Conservation (phyloP, 129 eudicot genomes). For the Arctium lappa region DNA sequence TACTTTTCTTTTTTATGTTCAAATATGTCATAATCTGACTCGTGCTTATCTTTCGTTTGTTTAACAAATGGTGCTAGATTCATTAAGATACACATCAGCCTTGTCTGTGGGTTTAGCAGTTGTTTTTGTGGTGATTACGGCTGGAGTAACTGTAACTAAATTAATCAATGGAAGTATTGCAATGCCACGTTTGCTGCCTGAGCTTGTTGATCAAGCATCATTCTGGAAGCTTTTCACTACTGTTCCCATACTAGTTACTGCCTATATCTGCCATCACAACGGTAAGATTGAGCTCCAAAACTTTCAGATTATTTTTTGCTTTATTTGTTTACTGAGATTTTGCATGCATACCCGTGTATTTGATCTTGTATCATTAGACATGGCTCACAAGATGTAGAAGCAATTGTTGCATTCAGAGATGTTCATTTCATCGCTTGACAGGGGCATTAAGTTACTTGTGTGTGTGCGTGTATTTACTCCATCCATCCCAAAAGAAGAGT, state of each 20-base stretch:
- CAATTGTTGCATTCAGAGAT: no score
- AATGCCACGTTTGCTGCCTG: slow-evolving; percentile 72
- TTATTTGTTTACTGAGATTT: neutral
- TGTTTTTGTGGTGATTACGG: slow-evolving; percentile 81
- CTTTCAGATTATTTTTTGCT: neutral
- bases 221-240: slow-evolving; percentile 87
- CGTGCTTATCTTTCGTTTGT: neutral
- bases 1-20: neutral
- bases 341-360: neutral
- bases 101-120: slow-evolving; percentile 81
- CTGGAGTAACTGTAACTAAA: slow-evolving; percentile 66
- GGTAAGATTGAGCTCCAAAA: slow-evolving; percentile 39
- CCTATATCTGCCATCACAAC: slow-evolving; percentile 89
- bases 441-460: no score
- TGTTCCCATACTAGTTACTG: slow-evolving; percentile 86
- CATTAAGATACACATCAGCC: slow-evolving; percentile 88
- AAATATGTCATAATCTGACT: neutral
- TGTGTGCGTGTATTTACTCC: no score
- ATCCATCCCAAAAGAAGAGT: no score
- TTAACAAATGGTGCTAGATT: slow-evolving; percentile 46
- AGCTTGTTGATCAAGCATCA: slow-evolving; percentile 69
- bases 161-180: slow-evolving; percentile 58
- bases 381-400: no score
- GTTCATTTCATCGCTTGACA: no score
- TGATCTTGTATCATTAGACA: no score